Percentiles rank a stretch among this genome's conserved stretches.
Evolutionary conservation across 495 filamentous ascomycete species (phyloP).

Genomic region (Podospora conica): DNA sequence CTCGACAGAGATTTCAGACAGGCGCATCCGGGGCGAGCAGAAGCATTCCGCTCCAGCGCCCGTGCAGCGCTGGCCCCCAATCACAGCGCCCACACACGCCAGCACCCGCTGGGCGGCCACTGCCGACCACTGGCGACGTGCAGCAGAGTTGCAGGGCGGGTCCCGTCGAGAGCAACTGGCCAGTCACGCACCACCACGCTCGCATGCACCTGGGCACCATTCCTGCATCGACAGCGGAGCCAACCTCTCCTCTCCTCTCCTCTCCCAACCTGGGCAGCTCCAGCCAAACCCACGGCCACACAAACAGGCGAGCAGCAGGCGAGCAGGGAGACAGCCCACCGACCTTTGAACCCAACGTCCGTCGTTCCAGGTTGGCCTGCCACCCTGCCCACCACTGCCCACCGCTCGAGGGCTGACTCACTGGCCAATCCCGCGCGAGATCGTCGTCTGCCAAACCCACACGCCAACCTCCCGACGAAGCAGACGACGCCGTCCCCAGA

Average conservation of each 20-base stretch:
- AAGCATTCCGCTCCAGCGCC: conserved; percentile 6
- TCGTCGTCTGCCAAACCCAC: conserved; percentile 24
- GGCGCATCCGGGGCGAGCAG: conserved; percentile 7
- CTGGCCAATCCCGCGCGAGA: conserved; percentile 39
- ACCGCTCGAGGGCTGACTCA: conserved; percentile 29
- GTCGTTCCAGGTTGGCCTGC: neutral
- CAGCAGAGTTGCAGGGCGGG: conserved; percentile 4
- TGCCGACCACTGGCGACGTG: neutral
- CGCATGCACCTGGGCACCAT: too few relatives aligned
- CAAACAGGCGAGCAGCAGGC: neutral
- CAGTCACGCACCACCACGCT: conserved; percentile 31
- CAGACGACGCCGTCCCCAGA: conserved; percentile 19
- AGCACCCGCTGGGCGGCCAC: neutral
- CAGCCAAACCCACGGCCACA: conserved; percentile 5
- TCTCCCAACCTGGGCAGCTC: neutral
- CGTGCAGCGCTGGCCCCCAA: conserved; percentile 19
- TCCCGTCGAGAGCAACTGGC: conserved; percentile 15
- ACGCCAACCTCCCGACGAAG: conserved; percentile 27
- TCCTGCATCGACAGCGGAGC: conserved; percentile 10
- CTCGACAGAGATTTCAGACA: conserved; percentile 2
- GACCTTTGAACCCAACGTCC: neutral
- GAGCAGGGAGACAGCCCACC: neutral
- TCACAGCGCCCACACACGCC: conserved; percentile 13
- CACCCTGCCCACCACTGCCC: neutral
- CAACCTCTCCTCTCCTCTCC: neutral